A percentile compares a stretch with the other conserved stretches of the same genome.
Conservation (phyloP, 208 protist species). For the Trypanosoma grayi region DNA sequence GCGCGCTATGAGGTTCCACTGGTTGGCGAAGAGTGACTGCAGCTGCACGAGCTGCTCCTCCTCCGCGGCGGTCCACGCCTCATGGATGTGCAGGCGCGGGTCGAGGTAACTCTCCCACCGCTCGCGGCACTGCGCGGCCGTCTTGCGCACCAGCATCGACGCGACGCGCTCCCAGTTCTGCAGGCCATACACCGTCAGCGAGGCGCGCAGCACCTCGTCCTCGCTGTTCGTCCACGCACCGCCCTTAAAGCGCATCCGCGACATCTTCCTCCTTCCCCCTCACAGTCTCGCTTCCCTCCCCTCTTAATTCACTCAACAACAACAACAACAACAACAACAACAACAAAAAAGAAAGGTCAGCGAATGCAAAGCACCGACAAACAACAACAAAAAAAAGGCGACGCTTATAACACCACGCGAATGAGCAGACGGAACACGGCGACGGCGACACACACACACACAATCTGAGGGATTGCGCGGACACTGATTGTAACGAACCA, state of each 20-base stretch:
- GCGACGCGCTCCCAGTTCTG: slow-evolving; percentile 99
- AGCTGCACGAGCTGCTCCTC: slow-evolving; percentile 99
- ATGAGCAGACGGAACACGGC: no score
- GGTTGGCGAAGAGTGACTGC: slow-evolving; percentile 97
- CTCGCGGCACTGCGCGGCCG: slow-evolving; percentile 99
- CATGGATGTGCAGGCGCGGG: slow-evolving; percentile 98
- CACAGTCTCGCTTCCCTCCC: slow-evolving; percentile 2
- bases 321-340: background rate
- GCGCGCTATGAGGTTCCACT: slow-evolving; percentile 98
- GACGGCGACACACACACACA: no score
- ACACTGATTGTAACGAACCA: no score
- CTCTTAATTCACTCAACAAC: slow-evolving; percentile 4
- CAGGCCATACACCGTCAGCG: slow-evolving; percentile 99
- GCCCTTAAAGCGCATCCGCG: slow-evolving; percentile 94
- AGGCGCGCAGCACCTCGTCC: slow-evolving; percentile 99
- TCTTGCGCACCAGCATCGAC: slow-evolving; percentile 98
- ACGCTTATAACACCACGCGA: no score
- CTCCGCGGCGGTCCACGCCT: slow-evolving; percentile 98
- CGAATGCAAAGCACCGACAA: background rate
- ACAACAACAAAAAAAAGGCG: background rate
- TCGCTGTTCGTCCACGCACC: slow-evolving; percentile 99
- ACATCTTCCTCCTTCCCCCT: slow-evolving; percentile 39
- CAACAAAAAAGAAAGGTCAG: background rate
- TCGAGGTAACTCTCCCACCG: slow-evolving; percentile 99
- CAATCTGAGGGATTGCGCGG: no score